These are phyloP conservation scores for Eimeria necatrix DNA, from an alignment of 169 alveolate genomes.

Conservation along the genomic window DNA sequence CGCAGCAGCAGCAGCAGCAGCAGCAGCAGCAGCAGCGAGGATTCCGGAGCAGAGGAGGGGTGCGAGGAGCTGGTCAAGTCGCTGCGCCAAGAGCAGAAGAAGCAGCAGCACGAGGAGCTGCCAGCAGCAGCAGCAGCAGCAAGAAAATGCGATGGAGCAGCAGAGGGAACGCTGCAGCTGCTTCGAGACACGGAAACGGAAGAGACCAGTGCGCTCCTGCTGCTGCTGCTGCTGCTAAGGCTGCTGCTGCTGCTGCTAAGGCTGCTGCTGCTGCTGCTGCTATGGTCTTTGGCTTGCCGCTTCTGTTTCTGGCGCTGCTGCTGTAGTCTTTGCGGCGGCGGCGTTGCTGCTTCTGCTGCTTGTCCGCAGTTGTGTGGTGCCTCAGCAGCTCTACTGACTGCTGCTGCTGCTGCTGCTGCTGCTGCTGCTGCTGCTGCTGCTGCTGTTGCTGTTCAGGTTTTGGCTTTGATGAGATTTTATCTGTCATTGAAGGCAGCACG, in stretches of 20 bases:
- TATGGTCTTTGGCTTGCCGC: not conserved
- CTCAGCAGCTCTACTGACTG: not conserved
- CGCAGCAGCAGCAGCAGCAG: not conserved
- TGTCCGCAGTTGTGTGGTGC: not conserved
- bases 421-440: not conserved
- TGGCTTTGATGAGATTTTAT: conserved; percentile 11
- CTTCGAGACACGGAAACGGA: not conserved
- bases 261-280: not conserved
- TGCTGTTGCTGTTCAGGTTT: not conserved
- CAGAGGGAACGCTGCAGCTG: conserved; percentile 59
- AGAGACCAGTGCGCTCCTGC: not conserved
- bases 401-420: not conserved
- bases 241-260: conserved; percentile 5
- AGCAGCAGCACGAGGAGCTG: not conserved
- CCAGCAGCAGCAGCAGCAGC: not conserved
- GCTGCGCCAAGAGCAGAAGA: not conserved
- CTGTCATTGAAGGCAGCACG: conserved; percentile 30
- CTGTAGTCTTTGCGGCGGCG: not conserved
- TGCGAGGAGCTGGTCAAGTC: conserved; percentile 2
- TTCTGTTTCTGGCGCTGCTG: conserved; percentile 19
- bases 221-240: not conserved
- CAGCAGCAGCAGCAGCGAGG: conserved; percentile 19
- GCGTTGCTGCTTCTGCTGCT: not conserved
- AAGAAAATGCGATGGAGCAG: conserved; percentile 15
- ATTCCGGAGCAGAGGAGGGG: conserved; percentile 1